Base-by-base conservation (phyloP, 305 asterid species). In the Fraxinus paxiana region DNA sequence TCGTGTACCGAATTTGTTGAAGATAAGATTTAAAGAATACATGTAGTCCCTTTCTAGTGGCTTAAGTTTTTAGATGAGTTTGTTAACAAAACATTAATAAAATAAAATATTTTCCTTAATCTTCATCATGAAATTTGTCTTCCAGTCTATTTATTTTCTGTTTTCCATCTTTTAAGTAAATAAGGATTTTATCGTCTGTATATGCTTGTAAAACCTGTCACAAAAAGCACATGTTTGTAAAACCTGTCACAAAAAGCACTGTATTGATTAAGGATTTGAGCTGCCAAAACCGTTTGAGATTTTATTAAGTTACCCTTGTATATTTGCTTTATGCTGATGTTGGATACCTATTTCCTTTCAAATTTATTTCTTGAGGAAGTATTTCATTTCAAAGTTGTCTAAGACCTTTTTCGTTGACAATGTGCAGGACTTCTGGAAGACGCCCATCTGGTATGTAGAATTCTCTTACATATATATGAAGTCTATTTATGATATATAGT, bases 401-500 rank as follows among this genome's bases (percentile, higher is more conserved):
- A 41, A 75, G 13, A 38, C 34, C 28, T 38, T 81, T 76, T 75
- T 30, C 67, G 69, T 59, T 77, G 83, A 41, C 51, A 73, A 87
- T 83, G 65, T 89, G 88, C 92, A 92, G 97, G 90, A 88, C 88
- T 77, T 83, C 89, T 10, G 88, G 86, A 22, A 86, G 81, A 82
- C 78, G 87, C 56, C 51, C 82, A 80, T 82, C 91, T 81, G 92
- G 95, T 90, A 89, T 54, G 73, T 77, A 78, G 81, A 79, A 15
- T 65, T 76, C 78, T 72, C 78, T 33, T 41, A 2, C 26, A 63
- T 63, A 63, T 71, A 56, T 15, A 69, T 43, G 41, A 20, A 18
- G 15, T 20, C 46, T 20, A 43, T n/a, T 22, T 77, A 54, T 24
- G 12, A 9, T 38, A 54, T 5, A 54, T 17, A 17, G 22, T 61